Percentiles rank a stretch among this genome's conserved stretches.
These are phyloP conservation scores for Adiantum capillusveneris DNA, from an alignment of 75 land plant genomes.

Conservation along the genomic window DNA sequence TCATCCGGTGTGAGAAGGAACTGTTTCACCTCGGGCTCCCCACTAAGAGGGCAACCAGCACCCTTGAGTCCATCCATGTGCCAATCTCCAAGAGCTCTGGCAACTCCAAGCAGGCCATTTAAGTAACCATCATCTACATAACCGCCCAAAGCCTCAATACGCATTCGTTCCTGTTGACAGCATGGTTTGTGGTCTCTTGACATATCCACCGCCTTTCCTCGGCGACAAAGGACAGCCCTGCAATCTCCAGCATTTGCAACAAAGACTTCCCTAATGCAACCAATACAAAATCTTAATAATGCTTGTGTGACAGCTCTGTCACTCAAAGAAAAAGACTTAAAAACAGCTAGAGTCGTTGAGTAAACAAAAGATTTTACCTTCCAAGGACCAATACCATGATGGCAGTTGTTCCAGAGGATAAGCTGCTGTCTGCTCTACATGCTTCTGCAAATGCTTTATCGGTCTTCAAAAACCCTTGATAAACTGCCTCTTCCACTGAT, in stretches of 20 bases:
- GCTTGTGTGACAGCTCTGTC: background rate
- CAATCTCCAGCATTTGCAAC: conserved; percentile 99
- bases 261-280: conserved; percentile 45
- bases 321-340: background rate
- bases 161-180: conserved; percentile 33
- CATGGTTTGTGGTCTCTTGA: conserved; percentile 78
- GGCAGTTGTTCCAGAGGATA: conserved; percentile 75
- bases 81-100: conserved; percentile 79
- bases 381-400: conserved; percentile 56
- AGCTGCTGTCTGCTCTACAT: conserved; percentile 35
- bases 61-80: conserved; percentile 62
- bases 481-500: conserved; percentile 40
- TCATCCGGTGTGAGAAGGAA: conserved; percentile 38
- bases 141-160: conserved; percentile 72
- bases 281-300: background rate
- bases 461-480: conserved; percentile 47
- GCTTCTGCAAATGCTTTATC: conserved; percentile 71
- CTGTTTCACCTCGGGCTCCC: conserved; percentile 55
- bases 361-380: conserved; percentile 28
- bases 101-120: conserved; percentile 69
- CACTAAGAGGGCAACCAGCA: conserved; percentile 47
- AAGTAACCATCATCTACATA: conserved; percentile 63
- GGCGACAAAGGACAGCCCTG: conserved; percentile 77
- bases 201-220: conserved; percentile 74
- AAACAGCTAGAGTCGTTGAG: background rate